Evolutionary conservation across 2,329 filamentous ascomycete species (phyloP).

Genomic region (Aschersonia sp.): DNA sequence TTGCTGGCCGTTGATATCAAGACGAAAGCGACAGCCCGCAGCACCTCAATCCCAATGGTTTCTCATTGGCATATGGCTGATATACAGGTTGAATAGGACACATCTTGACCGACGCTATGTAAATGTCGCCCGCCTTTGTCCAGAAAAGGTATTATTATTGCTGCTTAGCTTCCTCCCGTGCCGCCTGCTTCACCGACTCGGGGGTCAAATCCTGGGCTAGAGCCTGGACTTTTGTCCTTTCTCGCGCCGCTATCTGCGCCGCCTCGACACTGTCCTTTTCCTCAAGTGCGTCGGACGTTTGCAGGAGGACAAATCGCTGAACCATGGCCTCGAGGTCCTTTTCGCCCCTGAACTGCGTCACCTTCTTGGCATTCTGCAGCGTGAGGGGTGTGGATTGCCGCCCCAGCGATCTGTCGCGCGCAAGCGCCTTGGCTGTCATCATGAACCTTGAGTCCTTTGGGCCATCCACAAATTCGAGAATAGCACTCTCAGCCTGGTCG

Average conservation of each 20-base stretch:
- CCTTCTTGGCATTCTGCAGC: constrained; percentile 65
- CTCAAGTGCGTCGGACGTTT: constrained; percentile 5
- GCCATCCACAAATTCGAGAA: constrained; percentile 90
- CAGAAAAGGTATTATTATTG: background rate
- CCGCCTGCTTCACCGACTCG: constrained; percentile 8
- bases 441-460: constrained; percentile 89
- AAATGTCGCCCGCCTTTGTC: too few species aligned
- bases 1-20: too few species aligned
- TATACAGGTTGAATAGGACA: too few species aligned
- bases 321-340: constrained; percentile 54
- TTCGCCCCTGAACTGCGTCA: constrained; percentile 63
- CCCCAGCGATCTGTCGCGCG: constrained; percentile 41
- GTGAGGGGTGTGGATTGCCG: constrained; percentile 56
- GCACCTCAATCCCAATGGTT: too few species aligned
- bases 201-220: constrained; percentile 17
- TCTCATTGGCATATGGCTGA: too few species aligned
- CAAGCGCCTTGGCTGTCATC: constrained; percentile 77
- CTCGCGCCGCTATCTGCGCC: constrained; percentile 10
- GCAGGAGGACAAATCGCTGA: constrained; percentile 19
- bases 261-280: constrained; percentile 7
- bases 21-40: too few species aligned
- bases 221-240: constrained; percentile 16
- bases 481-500: constrained; percentile 79
- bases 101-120: too few species aligned
- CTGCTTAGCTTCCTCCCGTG: background rate